Evolutionary conservation across 164 flowering plant genomes (phyloP).

Genomic region (Kingdonia uniflora): DNA sequence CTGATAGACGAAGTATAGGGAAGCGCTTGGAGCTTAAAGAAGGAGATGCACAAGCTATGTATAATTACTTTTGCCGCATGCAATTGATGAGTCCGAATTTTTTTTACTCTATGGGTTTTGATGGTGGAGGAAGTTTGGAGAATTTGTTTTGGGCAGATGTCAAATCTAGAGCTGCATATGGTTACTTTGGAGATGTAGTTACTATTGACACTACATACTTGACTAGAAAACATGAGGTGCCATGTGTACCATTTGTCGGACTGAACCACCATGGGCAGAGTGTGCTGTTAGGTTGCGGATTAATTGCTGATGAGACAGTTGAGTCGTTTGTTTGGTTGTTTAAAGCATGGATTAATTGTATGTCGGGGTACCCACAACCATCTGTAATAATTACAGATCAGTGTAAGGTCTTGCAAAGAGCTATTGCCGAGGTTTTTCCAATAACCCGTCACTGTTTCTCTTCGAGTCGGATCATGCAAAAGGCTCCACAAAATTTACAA

Average conservation of each 20-base stretch:
- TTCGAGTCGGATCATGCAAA: constrained; percentile 45
- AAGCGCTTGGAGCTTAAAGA: constrained; percentile 34
- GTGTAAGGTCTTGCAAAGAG: constrained; percentile 33
- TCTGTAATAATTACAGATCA: constrained; percentile 53
- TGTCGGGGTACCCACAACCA: constrained; percentile 32
- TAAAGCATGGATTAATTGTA: constrained; percentile 46
- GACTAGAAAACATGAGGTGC: constrained; percentile 43
- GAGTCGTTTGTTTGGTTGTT: constrained; percentile 58
- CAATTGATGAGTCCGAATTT: constrained; percentile 48
- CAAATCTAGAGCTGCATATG: constrained; percentile 46
- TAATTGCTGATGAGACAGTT: constrained; percentile 45
- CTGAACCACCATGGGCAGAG: constrained; percentile 61
- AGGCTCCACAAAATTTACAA: constrained; percentile 48
- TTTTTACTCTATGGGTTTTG: constrained; percentile 47
- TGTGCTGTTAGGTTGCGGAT: constrained; percentile 56
- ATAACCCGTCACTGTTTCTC: constrained; percentile 41
- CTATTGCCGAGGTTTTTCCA: constrained; percentile 53
- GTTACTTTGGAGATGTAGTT: constrained; percentile 59
- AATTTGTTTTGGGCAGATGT: constrained; percentile 72
- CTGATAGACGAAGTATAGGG: constrained; percentile 21
- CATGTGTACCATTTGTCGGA: constrained; percentile 53
- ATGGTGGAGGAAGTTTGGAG: constrained; percentile 41
- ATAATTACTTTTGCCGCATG: constrained; percentile 28
- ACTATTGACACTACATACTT: constrained; percentile 44
- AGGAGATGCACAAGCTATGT: constrained; percentile 38